A percentile compares a stretch with the other conserved stretches of the same genome.
Evolutionary conservation across 768 basidiomycete species (phyloP).

Genomic region (Trametes cingulata): DNA sequence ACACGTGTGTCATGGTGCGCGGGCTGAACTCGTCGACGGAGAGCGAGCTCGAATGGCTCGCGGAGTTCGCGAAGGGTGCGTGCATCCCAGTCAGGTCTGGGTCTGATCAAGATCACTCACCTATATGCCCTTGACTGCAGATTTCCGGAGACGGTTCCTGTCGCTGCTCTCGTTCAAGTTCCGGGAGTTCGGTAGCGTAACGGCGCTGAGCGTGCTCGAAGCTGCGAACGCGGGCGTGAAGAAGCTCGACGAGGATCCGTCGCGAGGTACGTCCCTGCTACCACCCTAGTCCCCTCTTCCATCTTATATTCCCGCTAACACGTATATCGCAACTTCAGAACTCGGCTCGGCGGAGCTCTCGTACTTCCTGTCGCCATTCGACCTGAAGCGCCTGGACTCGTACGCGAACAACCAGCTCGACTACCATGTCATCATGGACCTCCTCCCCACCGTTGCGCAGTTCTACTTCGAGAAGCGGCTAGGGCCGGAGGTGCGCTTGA

Average conservation of each 20-base stretch:
- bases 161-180: constrained; percentile 92
- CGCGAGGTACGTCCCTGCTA: constrained; percentile 38
- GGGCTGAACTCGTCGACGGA: constrained; percentile 70
- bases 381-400: constrained; percentile 92
- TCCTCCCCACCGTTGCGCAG: constrained; percentile 78
- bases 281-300: background rate
- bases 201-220: constrained; percentile 85
- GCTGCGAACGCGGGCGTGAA: constrained; percentile 69
- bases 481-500: constrained; percentile 65
- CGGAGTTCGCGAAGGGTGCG: constrained; percentile 84
- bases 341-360: constrained; percentile 53
- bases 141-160: constrained; percentile 91
- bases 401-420: constrained; percentile 96
- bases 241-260: constrained; percentile 40
- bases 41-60: constrained; percentile 75
- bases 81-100: background rate
- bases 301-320: too few species aligned
- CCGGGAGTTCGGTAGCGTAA: constrained; percentile 88
- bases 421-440: constrained; percentile 93
- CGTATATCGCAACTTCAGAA: too few species aligned
- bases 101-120: background rate
- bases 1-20: constrained; percentile 93
- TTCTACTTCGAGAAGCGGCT: constrained; percentile 82
- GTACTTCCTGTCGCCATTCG: constrained; percentile 81
- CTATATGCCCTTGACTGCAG: constrained; percentile 40